Percentiles rank a stretch among this genome's conserved stretches.
phyloP scores from a whole-genome alignment of 768 basidiomycete species.

The Leccinum truebloodii region DNA sequence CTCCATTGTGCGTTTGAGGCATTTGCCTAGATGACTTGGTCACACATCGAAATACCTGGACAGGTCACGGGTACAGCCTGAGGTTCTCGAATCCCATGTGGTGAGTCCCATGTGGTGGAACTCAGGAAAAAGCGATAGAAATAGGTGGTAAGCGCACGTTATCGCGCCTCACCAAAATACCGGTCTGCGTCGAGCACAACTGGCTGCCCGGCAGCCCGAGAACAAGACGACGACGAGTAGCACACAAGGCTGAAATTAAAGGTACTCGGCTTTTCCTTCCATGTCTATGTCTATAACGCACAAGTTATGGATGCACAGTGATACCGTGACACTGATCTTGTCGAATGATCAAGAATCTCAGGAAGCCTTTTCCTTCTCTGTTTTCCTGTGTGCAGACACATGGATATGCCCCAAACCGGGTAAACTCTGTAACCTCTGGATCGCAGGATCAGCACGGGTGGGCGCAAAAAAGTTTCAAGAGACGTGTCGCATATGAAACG shows the following conservation, averaged over 20 bases:
- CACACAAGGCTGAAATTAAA: neutral
- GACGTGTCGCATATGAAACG: too few relatives aligned
- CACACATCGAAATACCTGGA: too few relatives aligned
- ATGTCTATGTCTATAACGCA: conserved; percentile 8
- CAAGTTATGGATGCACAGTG: neutral
- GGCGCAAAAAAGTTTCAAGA: neutral
- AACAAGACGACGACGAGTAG: neutral
- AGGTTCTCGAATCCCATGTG: too few relatives aligned
- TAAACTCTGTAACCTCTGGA: conserved; percentile 78
- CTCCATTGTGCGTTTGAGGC: too few relatives aligned
- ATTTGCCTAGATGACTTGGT: too few relatives aligned
- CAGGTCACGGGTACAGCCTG: too few relatives aligned
- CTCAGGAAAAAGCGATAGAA: too few relatives aligned
- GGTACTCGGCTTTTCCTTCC: conserved; percentile 8
- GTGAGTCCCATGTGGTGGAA: too few relatives aligned
- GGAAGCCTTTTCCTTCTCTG: conserved; percentile 18
- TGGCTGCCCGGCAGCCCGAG: neutral
- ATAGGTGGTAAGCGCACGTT: too few relatives aligned
- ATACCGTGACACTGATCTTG: neutral
- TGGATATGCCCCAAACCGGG: conserved; percentile 81
- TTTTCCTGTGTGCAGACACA: conserved; percentile 71
- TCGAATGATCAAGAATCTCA: conserved; percentile 15
- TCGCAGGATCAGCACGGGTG: neutral
- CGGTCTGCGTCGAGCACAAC: too few relatives aligned
- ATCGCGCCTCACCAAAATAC: neutral